These are phyloP conservation scores for Stentor roeselii DNA, from an alignment of 73 alveolate species.

Conservation along the genomic window DNA sequence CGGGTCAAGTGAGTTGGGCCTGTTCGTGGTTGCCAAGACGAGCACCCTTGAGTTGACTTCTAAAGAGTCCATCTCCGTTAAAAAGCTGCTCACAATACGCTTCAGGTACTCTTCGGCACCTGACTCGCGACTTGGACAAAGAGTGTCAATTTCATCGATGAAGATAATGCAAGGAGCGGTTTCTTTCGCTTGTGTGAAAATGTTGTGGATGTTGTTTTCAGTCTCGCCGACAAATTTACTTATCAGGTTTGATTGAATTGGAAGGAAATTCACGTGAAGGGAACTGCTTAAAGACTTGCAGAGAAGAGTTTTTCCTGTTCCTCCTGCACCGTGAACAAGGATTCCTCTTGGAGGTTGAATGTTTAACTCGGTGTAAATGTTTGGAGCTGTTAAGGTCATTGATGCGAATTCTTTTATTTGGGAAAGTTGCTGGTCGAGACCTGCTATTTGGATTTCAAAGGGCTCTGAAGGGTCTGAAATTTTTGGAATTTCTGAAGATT, in stretches of 20 bases:
- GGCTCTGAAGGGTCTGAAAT: neutral
- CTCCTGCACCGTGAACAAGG: constrained; percentile 97
- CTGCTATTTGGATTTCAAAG: constrained; percentile 52
- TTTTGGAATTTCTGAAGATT: too few species aligned
- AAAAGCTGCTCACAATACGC: constrained; percentile 86
- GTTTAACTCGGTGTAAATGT: constrained; percentile 66
- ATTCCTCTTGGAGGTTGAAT: constrained; percentile 92
- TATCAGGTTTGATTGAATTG: constrained; percentile 90
- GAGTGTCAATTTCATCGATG: constrained; percentile 98
- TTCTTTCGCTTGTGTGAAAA: constrained; percentile 81
- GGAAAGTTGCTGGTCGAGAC: constrained; percentile 60
- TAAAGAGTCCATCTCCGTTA: constrained; percentile 71
- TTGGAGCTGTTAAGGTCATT: constrained; percentile 64
- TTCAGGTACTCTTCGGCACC: constrained; percentile 66
- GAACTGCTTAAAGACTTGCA: constrained; percentile 96
- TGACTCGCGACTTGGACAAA: constrained; percentile 95
- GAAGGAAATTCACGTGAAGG: constrained; percentile 89
- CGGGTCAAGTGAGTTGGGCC: constrained; percentile 53
- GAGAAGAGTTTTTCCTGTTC: constrained; percentile 95
- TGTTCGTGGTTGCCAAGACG: constrained; percentile 68
- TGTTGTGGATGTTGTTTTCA: constrained; percentile 82
- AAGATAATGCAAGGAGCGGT: constrained; percentile 90
- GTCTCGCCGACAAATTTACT: constrained; percentile 92
- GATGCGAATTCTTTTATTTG: constrained; percentile 65
- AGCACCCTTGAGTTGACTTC: constrained; percentile 59